These are phyloP conservation scores for Calycina marina DNA, from an alignment of 2,329 filamentous ascomycete species.

Conservation along the genomic window DNA sequence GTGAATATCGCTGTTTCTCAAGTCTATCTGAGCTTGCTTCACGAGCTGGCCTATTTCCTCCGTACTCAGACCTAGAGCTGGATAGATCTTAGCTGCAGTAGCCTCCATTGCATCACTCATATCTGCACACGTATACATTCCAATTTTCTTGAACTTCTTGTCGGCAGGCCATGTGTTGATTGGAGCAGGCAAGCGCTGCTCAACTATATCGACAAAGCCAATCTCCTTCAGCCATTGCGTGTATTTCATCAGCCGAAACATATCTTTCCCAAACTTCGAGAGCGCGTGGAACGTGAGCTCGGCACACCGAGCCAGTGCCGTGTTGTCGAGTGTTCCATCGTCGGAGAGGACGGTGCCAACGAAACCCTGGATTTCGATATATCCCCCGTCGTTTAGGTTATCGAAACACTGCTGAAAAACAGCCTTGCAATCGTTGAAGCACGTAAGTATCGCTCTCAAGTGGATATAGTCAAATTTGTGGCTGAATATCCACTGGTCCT, in stretches of 20 bases:
- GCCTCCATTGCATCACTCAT: neutral
- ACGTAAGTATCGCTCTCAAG: slow-evolving; percentile 24
- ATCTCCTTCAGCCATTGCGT: slow-evolving; percentile 6
- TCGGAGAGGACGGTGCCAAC: slow-evolving; percentile 1
- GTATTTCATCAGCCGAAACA: slow-evolving; percentile 16
- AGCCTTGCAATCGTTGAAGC: slow-evolving; percentile 1
- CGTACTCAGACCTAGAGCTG: neutral
- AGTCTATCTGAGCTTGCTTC: too few species aligned
- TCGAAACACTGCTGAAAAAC: slow-evolving; percentile 27
- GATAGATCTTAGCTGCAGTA: neutral
- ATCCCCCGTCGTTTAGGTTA: slow-evolving; percentile 45
- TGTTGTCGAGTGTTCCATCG: slow-evolving; percentile 5
- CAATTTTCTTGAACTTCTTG: slow-evolving; percentile 16
- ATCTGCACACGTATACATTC: neutral
- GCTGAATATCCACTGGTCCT: slow-evolving; percentile 29
- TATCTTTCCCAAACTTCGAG: slow-evolving; percentile 18
- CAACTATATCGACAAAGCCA: slow-evolving; percentile 17
- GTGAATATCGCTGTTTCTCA: neutral
- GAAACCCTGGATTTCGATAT: slow-evolving; percentile 45
- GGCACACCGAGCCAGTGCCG: slow-evolving; percentile 5
- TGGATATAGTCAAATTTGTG: slow-evolving; percentile 45
- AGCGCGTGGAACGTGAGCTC: slow-evolving; percentile 20
- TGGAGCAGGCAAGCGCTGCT: slow-evolving; percentile 33
- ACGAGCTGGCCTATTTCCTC: neutral
- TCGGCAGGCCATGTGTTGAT: slow-evolving; percentile 36